phyloP scores from a whole-genome alignment of 352 stramenopile genomes.

The Phytophthora cryptogea region DNA sequence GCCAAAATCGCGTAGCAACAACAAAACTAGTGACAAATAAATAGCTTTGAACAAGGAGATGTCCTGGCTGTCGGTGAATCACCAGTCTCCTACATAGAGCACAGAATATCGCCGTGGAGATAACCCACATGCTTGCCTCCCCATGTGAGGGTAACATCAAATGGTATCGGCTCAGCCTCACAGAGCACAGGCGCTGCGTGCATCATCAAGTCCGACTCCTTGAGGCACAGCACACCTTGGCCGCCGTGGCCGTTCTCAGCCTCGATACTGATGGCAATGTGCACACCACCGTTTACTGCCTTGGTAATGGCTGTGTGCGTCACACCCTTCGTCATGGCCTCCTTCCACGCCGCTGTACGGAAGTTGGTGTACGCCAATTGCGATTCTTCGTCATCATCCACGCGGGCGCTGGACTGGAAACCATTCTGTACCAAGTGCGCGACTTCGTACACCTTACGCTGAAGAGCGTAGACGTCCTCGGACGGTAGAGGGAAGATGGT shows the following conservation, averaged over 20 bases:
- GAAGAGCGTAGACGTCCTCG: slow-evolving; percentile 71
- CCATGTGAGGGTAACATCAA: slow-evolving; percentile 76
- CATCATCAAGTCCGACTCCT: slow-evolving; percentile 56
- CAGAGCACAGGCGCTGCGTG: slow-evolving; percentile 46
- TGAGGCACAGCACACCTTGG: slow-evolving; percentile 71
- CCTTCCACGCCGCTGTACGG: slow-evolving; percentile 59
- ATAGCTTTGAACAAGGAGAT: slow-evolving; percentile 18
- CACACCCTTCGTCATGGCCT: slow-evolving; percentile 58
- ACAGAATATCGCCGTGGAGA: slow-evolving; percentile 52
- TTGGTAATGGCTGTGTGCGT: slow-evolving; percentile 74
- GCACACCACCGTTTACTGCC: slow-evolving; percentile 66
- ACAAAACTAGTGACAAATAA: slow-evolving; percentile 20
- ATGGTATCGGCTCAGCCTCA: slow-evolving; percentile 57
- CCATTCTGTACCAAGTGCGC: slow-evolving; percentile 71
- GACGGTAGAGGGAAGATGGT: slow-evolving; percentile 79
- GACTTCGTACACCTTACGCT: slow-evolving; percentile 78
- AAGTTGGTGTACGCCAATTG: slow-evolving; percentile 79
- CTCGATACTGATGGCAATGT: slow-evolving; percentile 76
- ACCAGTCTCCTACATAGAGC: slow-evolving; percentile 36
- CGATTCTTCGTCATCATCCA: slow-evolving; percentile 66
- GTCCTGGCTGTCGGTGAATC: slow-evolving; percentile 7
- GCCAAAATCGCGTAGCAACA: slow-evolving; percentile 4
- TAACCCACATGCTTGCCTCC: slow-evolving; percentile 69
- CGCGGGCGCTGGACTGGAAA: slow-evolving; percentile 63
- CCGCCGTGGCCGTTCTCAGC: slow-evolving; percentile 59